These are phyloP conservation scores for Boletus speciosus DNA, from an alignment of 768 basidiomycete genomes.

Conservation along the genomic window DNA sequence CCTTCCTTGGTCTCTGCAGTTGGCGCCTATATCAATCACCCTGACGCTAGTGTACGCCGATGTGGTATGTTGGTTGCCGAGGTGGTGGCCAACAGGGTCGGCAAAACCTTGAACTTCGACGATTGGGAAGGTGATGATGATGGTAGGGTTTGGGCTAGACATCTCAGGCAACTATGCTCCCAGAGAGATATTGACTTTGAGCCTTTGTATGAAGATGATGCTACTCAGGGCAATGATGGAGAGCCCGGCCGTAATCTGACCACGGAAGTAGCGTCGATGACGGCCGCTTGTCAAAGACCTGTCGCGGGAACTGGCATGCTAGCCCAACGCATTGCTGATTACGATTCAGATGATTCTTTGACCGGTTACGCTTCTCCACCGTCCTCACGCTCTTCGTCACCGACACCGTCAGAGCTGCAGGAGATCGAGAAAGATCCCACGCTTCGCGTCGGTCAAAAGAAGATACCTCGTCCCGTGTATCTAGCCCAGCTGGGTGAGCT, in stretches of 20 bases:
- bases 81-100: conserved; percentile 56
- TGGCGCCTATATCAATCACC: conserved; percentile 72
- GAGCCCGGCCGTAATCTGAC: conserved; percentile 13
- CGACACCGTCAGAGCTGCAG: conserved; percentile 74
- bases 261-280: conserved; percentile 5
- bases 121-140: conserved; percentile 79
- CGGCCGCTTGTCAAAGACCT: conserved; percentile 1
- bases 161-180: conserved; percentile 51
- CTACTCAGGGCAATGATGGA: conserved; percentile 2
- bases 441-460: conserved; percentile 64
- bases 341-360: conserved; percentile 81
- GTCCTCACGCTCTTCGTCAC: conserved; percentile 72
- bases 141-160: conserved; percentile 61
- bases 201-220: conserved; percentile 18
- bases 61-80: conserved; percentile 95
- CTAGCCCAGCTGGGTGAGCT: conserved; percentile 79
- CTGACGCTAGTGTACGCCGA: conserved; percentile 70
- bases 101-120: conserved; percentile 72
- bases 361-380: conserved; percentile 71
- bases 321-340: conserved; percentile 29
- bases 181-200: conserved; percentile 52
- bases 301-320: background rate
- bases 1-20: conserved; percentile 65
- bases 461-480: conserved; percentile 82
- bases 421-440: conserved; percentile 87